Conservation (phyloP, 352 stramenopile genomes). For the Blastocystis sp. region DNA sequence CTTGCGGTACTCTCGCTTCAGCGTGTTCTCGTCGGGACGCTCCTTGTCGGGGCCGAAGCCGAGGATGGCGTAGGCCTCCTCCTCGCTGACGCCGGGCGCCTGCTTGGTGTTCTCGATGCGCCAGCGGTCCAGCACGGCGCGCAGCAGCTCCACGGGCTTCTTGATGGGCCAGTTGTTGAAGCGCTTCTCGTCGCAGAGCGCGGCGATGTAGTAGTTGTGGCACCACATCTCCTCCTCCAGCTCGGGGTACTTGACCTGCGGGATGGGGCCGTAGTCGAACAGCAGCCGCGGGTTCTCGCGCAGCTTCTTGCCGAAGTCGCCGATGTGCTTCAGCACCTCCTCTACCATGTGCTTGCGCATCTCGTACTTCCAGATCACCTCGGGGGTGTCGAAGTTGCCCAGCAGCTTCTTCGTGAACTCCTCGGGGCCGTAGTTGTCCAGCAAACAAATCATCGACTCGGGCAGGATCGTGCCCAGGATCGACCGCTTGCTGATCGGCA, state of each 20-base stretch:
- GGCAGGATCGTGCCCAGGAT: slow-evolving; percentile 84
- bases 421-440: slow-evolving; percentile 79
- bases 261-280: slow-evolving; percentile 87
- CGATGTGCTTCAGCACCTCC: slow-evolving; percentile 84
- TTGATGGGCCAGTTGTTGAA: slow-evolving; percentile 81
- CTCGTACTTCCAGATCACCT: slow-evolving; percentile 88
- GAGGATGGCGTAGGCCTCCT: slow-evolving; percentile 74
- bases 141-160: slow-evolving; percentile 83
- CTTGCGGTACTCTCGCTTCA: slow-evolving; percentile 74
- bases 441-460: slow-evolving; percentile 82
- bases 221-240: slow-evolving; percentile 87
- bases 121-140: slow-evolving; percentile 79
- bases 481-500: slow-evolving; percentile 76
- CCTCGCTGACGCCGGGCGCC: slow-evolving; percentile 72
- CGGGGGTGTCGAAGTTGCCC: slow-evolving; percentile 80
- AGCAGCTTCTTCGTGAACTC: slow-evolving; percentile 85
- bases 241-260: slow-evolving; percentile 82
- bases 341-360: slow-evolving; percentile 86
- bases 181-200: slow-evolving; percentile 81
- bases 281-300: slow-evolving; percentile 81
- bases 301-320: slow-evolving; percentile 84
- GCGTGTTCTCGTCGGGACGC: slow-evolving; percentile 69
- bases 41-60: slow-evolving; percentile 70
- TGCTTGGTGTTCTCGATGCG: slow-evolving; percentile 77
- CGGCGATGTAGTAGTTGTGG: slow-evolving; percentile 86